Evolutionary conservation across 345 rosid species (phyloP).

Genomic region (Anacardium occidentale): DNA sequence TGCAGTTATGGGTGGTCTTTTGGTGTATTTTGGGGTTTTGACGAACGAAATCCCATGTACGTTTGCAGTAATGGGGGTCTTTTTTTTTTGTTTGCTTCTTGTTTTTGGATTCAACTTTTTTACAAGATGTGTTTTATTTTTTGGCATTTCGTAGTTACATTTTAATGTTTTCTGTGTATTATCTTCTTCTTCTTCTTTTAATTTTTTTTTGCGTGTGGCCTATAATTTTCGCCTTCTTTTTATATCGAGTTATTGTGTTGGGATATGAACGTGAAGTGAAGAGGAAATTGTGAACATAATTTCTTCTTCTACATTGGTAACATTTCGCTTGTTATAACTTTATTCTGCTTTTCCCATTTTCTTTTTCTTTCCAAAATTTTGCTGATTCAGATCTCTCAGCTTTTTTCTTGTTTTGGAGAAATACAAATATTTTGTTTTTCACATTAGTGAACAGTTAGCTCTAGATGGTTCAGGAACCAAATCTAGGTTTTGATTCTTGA

Average conservation of each 20-base stretch:
- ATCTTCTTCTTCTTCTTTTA: background rate
- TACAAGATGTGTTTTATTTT: background rate
- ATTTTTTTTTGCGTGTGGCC: too few relatives aligned
- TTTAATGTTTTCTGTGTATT: background rate
- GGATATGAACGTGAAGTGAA: background rate
- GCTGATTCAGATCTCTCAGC: constrained; percentile 13
- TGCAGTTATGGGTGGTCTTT: constrained; percentile 81
- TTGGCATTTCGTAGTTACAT: background rate
- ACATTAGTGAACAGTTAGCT: background rate
- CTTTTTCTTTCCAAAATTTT: background rate
- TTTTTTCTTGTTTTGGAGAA: background rate
- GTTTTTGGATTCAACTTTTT: constrained; percentile 8
- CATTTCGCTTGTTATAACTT: background rate
- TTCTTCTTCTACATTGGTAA: background rate
- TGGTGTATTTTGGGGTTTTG: constrained; percentile 76
- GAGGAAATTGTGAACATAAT: background rate
- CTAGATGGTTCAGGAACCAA: background rate
- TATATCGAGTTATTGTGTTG: background rate
- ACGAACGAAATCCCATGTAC: constrained; percentile 72
- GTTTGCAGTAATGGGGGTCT: background rate
- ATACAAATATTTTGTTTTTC: background rate
- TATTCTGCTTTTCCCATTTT: background rate
- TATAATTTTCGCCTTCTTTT: background rate
- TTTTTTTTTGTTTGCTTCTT: background rate
- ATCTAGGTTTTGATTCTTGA: background rate